A percentile compares a stretch with the other conserved stretches of the same genome.
Conservation (phyloP, 2,329 filamentous ascomycete genomes). For the Cytospora leucostoma region DNA sequence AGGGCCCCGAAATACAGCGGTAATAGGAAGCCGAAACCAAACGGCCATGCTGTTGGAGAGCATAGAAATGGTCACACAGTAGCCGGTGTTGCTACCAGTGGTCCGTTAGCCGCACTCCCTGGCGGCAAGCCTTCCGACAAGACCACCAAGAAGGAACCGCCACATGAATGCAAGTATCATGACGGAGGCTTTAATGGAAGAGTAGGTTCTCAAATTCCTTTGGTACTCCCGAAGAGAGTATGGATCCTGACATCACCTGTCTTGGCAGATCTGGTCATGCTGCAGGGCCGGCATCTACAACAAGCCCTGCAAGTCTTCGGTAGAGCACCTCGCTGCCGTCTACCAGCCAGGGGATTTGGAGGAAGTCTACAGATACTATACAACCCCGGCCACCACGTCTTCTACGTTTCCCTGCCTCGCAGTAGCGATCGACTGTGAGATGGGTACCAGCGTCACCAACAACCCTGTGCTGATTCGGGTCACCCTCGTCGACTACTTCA, state of each 20-base stretch:
- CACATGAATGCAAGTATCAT: constrained; percentile 8
- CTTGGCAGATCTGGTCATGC: background rate
- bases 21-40: constrained; percentile 4
- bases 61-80: background rate
- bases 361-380: constrained; percentile 7
- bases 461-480: constrained; percentile 56
- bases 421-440: constrained; percentile 52
- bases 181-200: constrained; percentile 3
- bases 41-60: background rate
- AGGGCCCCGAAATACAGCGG: background rate
- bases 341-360: constrained; percentile 14
- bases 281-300: constrained; percentile 4
- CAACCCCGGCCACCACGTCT: background rate
- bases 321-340: background rate
- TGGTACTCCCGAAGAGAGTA: no score
- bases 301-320: background rate
- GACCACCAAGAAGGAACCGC: background rate
- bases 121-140: background rate
- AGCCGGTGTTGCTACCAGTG: background rate
- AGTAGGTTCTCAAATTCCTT: background rate
- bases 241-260: background rate
- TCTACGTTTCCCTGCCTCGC: background rate
- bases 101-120: background rate
- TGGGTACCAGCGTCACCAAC: constrained; percentile 48
- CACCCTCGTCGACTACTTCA: constrained; percentile 54